Evolutionary conservation across 192 early-diverging fungal genomes (phyloP), one percentile per base, ranked within the genome.

Genomic region (Backusella sp.): DNA sequence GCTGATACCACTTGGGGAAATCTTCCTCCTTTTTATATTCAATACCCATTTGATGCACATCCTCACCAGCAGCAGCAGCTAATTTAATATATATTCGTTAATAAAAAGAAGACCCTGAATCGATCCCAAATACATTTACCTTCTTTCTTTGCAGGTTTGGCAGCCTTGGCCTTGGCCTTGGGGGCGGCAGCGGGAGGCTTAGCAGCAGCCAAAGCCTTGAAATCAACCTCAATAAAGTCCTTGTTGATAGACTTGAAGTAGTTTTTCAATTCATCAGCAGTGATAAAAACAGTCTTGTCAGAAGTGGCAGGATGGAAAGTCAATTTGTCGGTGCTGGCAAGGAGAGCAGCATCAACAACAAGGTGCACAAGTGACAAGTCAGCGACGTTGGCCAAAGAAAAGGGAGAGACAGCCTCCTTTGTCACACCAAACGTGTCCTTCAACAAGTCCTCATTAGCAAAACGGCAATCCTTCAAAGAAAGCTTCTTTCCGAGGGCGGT

Each of bases 1-100:
- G 94, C 77, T 92, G 90, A 84, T 98, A 98, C 97, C 97, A 99
- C 71, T 80, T 88, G 44, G 97, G 84, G 79, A 98, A 98, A 79
- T 98, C 96, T 41, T 86, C 95, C 44, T 92, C 91, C 90, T 98
- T 98, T 79, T 89, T 90, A 53, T 85, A 90, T 68, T 92, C 91
- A 62, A 99, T 89, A 73, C 97, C 98, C 79, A 96, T 94, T 78
- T 90, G 89, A 80, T 87, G 82, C 73, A 90, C 85, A 32, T 91
- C 92, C 30, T 86, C 84, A 49, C 77, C 73, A 71, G 88, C 72
- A 76, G 39, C 69, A 32, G 32, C 32, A 21, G n/a, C n/a, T n/a
- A n/a, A 68, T 32, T 35, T 67, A 67, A 26, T 66, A 17, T 66
- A 66, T 12, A 67, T 49, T 44, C 35, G 11, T 41, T 46, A 67